phyloP scores from a whole-genome alignment of 73 alveolate genomes.

The Effrenium voratum region DNA sequence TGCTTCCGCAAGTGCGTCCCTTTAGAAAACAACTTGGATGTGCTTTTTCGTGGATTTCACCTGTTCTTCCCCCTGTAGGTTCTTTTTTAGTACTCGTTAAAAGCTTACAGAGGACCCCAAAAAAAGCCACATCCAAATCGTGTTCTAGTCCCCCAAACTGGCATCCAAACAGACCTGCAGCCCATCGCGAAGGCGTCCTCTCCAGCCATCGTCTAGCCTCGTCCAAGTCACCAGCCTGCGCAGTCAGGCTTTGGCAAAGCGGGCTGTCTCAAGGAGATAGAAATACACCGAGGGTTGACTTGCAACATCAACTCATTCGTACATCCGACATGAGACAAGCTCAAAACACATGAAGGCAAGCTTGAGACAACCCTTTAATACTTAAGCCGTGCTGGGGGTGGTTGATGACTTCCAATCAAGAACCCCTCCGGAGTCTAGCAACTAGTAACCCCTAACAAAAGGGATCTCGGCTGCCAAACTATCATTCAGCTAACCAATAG shows the following conservation, averaged over 20 bases:
- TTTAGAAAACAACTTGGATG: no score
- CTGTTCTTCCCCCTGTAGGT: no score
- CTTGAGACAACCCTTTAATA: neutral
- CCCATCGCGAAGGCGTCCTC: no score
- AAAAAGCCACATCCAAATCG: neutral
- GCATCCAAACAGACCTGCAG: neutral
- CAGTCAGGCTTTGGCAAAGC: neutral
- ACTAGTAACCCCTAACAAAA: no score
- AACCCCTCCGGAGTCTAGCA: no score
- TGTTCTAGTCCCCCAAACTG: neutral
- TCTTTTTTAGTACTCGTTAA: no score
- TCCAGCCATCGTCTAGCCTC: constrained; percentile 3
- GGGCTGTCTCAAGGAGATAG: neutral
- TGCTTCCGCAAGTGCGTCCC: no score
- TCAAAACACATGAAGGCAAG: neutral
- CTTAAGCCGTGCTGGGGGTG: neutral
- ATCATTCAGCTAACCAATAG: no score
- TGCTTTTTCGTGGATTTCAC: no score
- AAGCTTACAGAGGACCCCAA: no score
- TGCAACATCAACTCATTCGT: neutral
- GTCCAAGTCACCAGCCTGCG: constrained; percentile 34
- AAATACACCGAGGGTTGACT: neutral
- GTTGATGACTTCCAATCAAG: neutral
- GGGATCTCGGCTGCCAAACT: no score
- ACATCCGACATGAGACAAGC: neutral